Percentiles rank a stretch among this genome's conserved stretches.
Conservation (phyloP, 306 rosid genomes). For the Cucurbita argyrosperma region DNA sequence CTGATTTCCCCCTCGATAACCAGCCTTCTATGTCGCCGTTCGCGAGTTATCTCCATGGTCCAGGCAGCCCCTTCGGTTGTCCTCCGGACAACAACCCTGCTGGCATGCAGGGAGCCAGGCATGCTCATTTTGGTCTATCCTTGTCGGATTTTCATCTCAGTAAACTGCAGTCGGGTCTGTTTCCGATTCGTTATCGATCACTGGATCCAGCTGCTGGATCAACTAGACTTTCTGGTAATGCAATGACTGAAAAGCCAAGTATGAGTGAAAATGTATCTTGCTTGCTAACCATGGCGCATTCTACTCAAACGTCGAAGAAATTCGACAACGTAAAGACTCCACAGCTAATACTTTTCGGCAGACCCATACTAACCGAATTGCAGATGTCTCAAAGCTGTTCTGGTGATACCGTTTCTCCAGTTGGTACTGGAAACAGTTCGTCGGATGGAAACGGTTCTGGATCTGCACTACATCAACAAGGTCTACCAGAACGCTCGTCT, state of each 20-base stretch:
- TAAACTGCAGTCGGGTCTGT: slow-evolving; percentile 49
- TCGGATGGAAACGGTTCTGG: slow-evolving; percentile 63
- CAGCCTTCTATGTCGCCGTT: slow-evolving; percentile 41
- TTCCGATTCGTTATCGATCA: slow-evolving; percentile 36
- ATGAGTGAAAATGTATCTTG: slow-evolving; percentile 51
- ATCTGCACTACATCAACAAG: slow-evolving; percentile 36
- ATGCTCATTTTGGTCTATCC: slow-evolving; percentile 66
- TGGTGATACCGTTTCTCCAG: slow-evolving; percentile 48
- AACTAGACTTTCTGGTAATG: slow-evolving; percentile 22
- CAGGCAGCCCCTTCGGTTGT: slow-evolving; percentile 47
- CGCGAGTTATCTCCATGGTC: slow-evolving; percentile 41
- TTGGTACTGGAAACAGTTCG: slow-evolving; percentile 41
- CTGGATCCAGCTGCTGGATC: slow-evolving; percentile 30
- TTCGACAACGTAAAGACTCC: slow-evolving; percentile 36
- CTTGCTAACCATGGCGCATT: slow-evolving; percentile 45
- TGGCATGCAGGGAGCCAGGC: slow-evolving; percentile 99
- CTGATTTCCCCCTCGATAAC: slow-evolving; percentile 50
- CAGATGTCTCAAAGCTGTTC: slow-evolving; percentile 64
- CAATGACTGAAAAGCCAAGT: slow-evolving; percentile 32
- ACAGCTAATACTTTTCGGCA: slow-evolving; percentile 65
- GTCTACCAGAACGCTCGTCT: slow-evolving; percentile 28
- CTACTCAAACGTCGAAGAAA: slow-evolving; percentile 38
- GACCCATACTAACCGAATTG: slow-evolving; percentile 57
- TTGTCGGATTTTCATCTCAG: slow-evolving; percentile 57
- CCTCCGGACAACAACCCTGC: slow-evolving; percentile 79